Percentiles rank a stretch among this genome's conserved stretches.
Evolutionary conservation across 179 eudicot species (phyloP).

Genomic region (Silene coronaria): DNA sequence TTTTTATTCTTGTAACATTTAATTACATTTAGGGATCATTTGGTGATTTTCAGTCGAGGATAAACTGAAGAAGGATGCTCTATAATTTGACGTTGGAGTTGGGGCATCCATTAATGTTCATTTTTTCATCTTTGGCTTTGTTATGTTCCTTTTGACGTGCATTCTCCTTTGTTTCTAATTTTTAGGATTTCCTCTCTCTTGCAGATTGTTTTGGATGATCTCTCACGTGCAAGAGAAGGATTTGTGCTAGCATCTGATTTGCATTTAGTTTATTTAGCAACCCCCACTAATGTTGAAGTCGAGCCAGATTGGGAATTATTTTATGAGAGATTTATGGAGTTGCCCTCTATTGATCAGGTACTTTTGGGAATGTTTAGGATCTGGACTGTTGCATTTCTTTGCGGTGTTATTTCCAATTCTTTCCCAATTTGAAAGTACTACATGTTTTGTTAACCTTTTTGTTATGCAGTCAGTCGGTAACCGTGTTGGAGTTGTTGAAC

Average conservation of each 20-base stretch:
- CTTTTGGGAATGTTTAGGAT: constrained; percentile 1
- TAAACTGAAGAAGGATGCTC: not conserved
- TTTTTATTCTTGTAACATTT: not conserved
- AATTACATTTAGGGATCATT: not conserved
- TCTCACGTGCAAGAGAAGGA: constrained; percentile 94
- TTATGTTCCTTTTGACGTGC: not conserved
- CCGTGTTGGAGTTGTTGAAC: constrained; percentile 92
- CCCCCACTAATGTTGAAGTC: constrained; percentile 94
- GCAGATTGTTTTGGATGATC: constrained; percentile 94
- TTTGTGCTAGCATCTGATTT: constrained; percentile 97
- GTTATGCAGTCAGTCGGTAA: constrained; percentile 85
- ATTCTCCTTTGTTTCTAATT: not conserved
- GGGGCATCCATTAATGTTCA: too few relatives aligned
- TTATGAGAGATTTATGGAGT: constrained; percentile 88
- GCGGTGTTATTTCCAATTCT: not conserved
- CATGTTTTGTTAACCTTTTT: constrained; percentile 8
- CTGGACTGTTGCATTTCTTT: not conserved
- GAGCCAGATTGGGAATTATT: constrained; percentile 97
- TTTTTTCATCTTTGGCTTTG: not conserved
- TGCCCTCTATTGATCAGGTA: constrained; percentile 86
- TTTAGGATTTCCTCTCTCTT: constrained; percentile 8
- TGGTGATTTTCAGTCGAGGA: not conserved
- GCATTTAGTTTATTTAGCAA: constrained; percentile 91
- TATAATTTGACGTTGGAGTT: not conserved
- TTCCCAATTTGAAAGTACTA: not conserved